phyloP scores from a whole-genome alignment of 352 stramenopile genomes.

The Pythium grandisporangium region DNA sequence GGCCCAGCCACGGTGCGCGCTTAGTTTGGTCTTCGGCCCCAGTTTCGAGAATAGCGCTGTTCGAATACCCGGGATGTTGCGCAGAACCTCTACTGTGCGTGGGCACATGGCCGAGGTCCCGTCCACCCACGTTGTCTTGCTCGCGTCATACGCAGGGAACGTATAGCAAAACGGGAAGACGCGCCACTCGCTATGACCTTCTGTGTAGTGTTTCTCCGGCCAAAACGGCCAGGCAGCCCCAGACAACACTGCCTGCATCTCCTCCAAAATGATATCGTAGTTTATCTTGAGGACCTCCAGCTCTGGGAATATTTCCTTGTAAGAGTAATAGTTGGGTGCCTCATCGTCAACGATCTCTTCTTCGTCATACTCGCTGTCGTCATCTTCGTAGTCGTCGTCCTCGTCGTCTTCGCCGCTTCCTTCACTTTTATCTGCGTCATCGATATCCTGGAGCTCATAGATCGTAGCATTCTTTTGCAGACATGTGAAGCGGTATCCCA shows the following conservation, averaged over 20 bases:
- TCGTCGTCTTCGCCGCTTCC: conserved; percentile 27
- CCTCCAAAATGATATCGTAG: conserved; percentile 66
- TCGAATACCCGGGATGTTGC: conserved; percentile 51
- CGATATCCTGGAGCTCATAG: not conserved
- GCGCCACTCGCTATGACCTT: conserved; percentile 63
- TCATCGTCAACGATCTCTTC: conserved; percentile 57
- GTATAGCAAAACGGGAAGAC: conserved; percentile 90
- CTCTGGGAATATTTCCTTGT: conserved; percentile 68
- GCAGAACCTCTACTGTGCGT: conserved; percentile 63
- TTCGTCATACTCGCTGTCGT: conserved; percentile 14
- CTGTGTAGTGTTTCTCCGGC: conserved; percentile 80
- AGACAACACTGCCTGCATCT: conserved; percentile 54
- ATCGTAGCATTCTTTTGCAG: conserved; percentile 10
- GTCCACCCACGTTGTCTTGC: conserved; percentile 77
- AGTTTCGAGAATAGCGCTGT: conserved; percentile 88
- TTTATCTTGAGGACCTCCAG: conserved; percentile 63
- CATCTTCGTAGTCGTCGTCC: conserved; percentile 17
- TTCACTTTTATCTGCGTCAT: too few species aligned
- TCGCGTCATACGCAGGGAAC: conserved; percentile 80
- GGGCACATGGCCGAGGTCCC: conserved; percentile 71
- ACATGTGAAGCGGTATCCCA: conserved; percentile 18
- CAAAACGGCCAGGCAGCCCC: conserved; percentile 67
- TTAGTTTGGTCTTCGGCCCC: conserved; percentile 63
- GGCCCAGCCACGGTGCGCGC: conserved; percentile 75
- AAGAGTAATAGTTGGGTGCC: conserved; percentile 65